Conservation (phyloP, 2,329 filamentous ascomycete genomes). For the Emmonsiellopsis sp. region DNA sequence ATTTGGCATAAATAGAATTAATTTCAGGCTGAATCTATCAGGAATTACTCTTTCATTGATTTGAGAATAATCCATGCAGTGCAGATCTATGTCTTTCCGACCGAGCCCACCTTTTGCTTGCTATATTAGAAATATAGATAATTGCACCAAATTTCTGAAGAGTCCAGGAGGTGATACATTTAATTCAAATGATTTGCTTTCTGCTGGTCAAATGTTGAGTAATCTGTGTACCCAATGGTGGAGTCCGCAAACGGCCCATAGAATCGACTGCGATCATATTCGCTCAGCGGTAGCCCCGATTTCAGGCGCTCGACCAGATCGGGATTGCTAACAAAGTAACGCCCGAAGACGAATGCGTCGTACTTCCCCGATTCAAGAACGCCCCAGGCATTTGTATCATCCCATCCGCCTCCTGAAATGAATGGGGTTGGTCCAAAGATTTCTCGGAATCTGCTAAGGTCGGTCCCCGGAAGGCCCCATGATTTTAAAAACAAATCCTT, state of each 20-base stretch:
- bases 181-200: background rate
- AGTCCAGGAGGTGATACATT: too few species aligned
- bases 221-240: conserved; percentile 16
- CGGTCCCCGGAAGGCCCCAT: conserved; percentile 39
- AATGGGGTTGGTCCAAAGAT: conserved; percentile 47
- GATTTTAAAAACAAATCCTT: conserved; percentile 41
- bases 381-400: conserved; percentile 41
- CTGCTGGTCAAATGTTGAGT: conserved; percentile 9
- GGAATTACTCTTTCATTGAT: too few species aligned
- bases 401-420: conserved; percentile 47
- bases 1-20: too few species aligned
- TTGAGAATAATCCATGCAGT: too few species aligned
- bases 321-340: conserved; percentile 42
- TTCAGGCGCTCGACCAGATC: conserved; percentile 38
- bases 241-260: conserved; percentile 29
- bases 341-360: conserved; percentile 39
- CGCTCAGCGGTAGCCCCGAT: conserved; percentile 29
- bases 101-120: too few species aligned
- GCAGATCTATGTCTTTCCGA: too few species aligned
- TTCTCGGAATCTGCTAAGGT: conserved; percentile 39
- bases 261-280: conserved; percentile 38
- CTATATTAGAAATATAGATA: too few species aligned
- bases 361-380: conserved; percentile 40
- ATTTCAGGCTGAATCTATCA: too few species aligned
- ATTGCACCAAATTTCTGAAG: too few species aligned